Percentiles rank a stretch among this genome's conserved stretches.
Conservation (phyloP, 2,329 filamentous ascomycete species). For the Neonectria hederae region DNA sequence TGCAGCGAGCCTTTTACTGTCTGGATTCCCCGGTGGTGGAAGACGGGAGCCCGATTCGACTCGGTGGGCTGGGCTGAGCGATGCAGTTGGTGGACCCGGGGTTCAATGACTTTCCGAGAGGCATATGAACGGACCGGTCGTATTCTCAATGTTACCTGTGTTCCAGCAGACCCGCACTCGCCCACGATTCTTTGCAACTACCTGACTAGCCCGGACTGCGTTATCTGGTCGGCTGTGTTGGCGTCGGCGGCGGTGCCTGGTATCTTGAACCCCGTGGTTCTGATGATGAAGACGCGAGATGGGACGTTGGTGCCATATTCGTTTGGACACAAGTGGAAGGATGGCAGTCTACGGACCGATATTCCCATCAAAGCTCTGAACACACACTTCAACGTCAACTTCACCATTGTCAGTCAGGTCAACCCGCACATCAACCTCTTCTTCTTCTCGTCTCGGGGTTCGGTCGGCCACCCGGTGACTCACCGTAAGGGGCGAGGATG, state of each 20-base stretch:
- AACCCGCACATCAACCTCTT: conserved; percentile 99
- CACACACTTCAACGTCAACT: conserved; percentile 98
- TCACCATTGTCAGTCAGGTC: conserved; percentile 87
- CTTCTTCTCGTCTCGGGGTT: conserved; percentile 95
- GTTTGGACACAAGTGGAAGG: conserved; percentile 99
- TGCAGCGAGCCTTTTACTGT: conserved; percentile 80
- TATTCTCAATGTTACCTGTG: conserved; percentile 94
- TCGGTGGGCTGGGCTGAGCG: conserved; percentile 88
- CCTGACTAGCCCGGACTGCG: conserved; percentile 92
- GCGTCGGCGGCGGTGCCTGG: conserved; percentile 96
- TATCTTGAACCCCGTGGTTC: conserved; percentile 92
- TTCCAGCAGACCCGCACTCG: conserved; percentile 94
- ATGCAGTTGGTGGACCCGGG: conserved; percentile 89
- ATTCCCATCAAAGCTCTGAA: conserved; percentile 95
- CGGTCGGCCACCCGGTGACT: conserved; percentile 91
- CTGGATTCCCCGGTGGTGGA: conserved; percentile 89
- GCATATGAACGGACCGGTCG: conserved; percentile 93
- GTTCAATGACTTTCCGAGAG: conserved; percentile 93
- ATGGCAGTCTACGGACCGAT: conserved; percentile 91
- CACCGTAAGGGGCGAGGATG: conserved; percentile 93
- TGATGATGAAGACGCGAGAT: conserved; percentile 86
- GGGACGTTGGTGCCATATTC: conserved; percentile 87
- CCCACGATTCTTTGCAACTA: conserved; percentile 94
- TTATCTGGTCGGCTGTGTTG: conserved; percentile 96
- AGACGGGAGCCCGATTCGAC: conserved; percentile 93